Evolutionary conservation across 805 yeast genomes (phyloP).

Genomic region (Torulaspora maleeae): DNA sequence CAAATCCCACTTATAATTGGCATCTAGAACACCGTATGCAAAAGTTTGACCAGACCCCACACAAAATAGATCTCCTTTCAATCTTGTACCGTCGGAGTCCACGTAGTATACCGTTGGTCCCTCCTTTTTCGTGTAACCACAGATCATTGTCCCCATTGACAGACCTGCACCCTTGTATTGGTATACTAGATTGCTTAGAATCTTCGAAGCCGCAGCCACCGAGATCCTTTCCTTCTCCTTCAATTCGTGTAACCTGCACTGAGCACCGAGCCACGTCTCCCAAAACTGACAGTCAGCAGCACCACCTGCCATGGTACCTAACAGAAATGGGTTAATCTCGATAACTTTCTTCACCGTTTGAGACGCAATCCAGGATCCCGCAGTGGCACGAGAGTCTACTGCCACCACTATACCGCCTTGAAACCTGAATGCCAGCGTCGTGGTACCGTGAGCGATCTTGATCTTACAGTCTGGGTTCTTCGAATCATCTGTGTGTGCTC

Average conservation of each 20-base stretch:
- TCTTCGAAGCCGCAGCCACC: constrained; percentile 95
- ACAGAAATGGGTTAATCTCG: constrained; percentile 87
- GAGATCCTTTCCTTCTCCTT: constrained; percentile 92
- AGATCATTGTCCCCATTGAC: constrained; percentile 98
- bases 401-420: constrained; percentile 95
- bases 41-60: constrained; percentile 99
- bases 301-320: constrained; percentile 99
- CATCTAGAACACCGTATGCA: constrained; percentile 96
- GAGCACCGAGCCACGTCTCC: constrained; percentile 98
- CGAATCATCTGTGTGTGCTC: constrained; percentile 98
- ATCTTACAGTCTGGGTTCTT: constrained; percentile 89
- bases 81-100: constrained; percentile 94
- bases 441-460: constrained; percentile 98
- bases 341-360: constrained; percentile 97
- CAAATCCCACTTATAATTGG: constrained; percentile 88
- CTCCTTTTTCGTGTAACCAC: constrained; percentile 93
- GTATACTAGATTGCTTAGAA: constrained; percentile 83
- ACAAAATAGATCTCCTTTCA: constrained; percentile 91
- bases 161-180: constrained; percentile 97
- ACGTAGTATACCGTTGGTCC: constrained; percentile 95
- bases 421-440: constrained; percentile 93
- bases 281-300: constrained; percentile 99
- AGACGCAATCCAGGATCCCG: constrained; percentile 96
- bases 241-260: constrained; percentile 90
- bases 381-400: constrained; percentile 96